Evolutionary conservation across 257 asterid species (phyloP).

Genomic region (Lithospermum erythrorhizon): DNA sequence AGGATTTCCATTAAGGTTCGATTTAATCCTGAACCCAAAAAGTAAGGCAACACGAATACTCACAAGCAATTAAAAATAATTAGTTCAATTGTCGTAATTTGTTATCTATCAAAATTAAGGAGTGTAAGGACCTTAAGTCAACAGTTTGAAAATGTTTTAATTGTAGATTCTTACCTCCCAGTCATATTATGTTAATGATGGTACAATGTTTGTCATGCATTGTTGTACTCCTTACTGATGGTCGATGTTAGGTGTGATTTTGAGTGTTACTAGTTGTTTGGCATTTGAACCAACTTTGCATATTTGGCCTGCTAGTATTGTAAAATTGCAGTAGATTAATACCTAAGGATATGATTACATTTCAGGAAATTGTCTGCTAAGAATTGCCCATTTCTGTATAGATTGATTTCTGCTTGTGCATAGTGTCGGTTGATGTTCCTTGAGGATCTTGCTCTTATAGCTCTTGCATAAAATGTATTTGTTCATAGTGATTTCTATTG

Average conservation of each 20-base stretch:
- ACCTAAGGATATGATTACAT: not conserved
- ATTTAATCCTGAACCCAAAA: too few species aligned
- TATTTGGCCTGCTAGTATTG: not conserved
- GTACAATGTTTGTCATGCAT: not conserved
- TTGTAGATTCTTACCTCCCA: too few species aligned
- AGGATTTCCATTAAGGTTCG: too few species aligned
- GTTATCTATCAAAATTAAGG: too few species aligned
- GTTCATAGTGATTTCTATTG: constrained; percentile 5
- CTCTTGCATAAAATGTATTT: not conserved
- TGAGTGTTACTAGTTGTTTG: not conserved
- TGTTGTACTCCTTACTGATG: not conserved
- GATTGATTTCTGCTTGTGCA: not conserved
- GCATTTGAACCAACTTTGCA: too few species aligned
- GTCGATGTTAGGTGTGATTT: not conserved
- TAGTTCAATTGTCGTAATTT: too few species aligned
- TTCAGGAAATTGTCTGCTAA: constrained; percentile 5
- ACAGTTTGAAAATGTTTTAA: not conserved
- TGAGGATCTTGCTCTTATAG: not conserved
- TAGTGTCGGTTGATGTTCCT: constrained; percentile 5
- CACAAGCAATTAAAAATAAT: too few species aligned
- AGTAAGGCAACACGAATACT: too few species aligned
- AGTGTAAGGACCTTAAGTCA: too few species aligned
- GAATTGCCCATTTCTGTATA: not conserved
- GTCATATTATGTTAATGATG: too few species aligned
- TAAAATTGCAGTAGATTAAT: constrained; percentile 4